These are phyloP conservation scores for Tylopilus cervinicoccineus DNA, from an alignment of 768 basidiomycete genomes.

Conservation along the genomic window DNA sequence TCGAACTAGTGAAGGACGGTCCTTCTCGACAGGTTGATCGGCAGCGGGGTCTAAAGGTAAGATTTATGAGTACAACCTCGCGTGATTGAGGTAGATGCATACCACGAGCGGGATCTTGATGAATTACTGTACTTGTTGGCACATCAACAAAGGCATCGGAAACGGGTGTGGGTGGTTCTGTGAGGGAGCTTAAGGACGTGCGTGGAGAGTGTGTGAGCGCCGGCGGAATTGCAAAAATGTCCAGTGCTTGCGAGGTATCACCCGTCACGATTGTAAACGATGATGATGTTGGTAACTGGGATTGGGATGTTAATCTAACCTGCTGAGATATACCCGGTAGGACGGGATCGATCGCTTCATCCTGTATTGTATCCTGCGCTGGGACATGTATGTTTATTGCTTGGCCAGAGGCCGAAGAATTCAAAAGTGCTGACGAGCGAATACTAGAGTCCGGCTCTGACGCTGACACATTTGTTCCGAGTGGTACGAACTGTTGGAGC, in stretches of 20 bases:
- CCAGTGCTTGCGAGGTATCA: slow-evolving; percentile 1
- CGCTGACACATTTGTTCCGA: slow-evolving; percentile 4
- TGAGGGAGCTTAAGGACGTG: slow-evolving; percentile 30
- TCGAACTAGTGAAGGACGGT: background rate
- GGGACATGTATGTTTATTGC: background rate
- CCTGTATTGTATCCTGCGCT: slow-evolving; percentile 3
- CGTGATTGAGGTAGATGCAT: background rate
- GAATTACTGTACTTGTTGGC: background rate
- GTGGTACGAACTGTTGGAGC: slow-evolving; percentile 42
- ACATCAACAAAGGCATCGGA: slow-evolving; percentile 15
- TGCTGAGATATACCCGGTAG: slow-evolving; percentile 29
- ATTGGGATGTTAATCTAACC: background rate
- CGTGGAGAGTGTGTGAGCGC: slow-evolving; percentile 27
- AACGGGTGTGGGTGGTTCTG: slow-evolving; percentile 25
- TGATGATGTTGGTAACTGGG: background rate
- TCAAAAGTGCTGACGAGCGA: background rate
- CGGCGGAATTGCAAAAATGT: slow-evolving; percentile 13
- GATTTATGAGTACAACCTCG: slow-evolving; percentile 3
- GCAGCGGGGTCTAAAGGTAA: slow-evolving; percentile 2
- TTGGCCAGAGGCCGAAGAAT: background rate
- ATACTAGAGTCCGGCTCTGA: slow-evolving; percentile 10
- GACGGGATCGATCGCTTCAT: slow-evolving; percentile 31
- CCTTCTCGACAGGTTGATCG: slow-evolving; percentile 3
- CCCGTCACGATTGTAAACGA: background rate
- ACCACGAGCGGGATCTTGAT: slow-evolving; percentile 11